phyloP scores from a whole-genome alignment of 2,329 filamentous ascomycete genomes.

The Alternaria arbusti region DNA sequence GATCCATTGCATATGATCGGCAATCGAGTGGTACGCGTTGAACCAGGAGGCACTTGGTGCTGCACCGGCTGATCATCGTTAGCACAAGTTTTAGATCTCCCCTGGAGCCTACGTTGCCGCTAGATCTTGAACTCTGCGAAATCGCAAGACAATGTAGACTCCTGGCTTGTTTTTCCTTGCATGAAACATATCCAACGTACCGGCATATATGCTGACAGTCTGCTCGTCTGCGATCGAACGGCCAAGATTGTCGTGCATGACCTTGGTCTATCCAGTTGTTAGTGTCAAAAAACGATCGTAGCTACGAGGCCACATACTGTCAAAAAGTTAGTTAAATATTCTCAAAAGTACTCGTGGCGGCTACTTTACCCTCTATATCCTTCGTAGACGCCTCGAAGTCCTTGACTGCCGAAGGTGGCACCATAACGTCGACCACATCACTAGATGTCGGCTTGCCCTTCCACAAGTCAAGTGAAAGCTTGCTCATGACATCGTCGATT shows the following conservation, averaged over 20 bases:
- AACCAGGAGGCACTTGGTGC: conserved; percentile 45
- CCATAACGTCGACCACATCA: conserved; percentile 45
- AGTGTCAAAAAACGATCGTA: neutral
- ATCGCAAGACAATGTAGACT: neutral
- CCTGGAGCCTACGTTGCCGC: too few species aligned
- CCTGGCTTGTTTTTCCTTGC: neutral
- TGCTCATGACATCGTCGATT: conserved; percentile 38
- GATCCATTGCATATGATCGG: conserved; percentile 44
- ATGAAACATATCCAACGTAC: conserved; percentile 23
- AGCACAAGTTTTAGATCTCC: conserved; percentile 15
- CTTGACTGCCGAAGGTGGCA: conserved; percentile 38
- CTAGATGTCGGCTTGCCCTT: conserved; percentile 42
- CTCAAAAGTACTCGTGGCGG: neutral
- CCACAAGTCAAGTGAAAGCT: conserved; percentile 42
- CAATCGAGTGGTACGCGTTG: conserved; percentile 45
- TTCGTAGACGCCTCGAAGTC: conserved; percentile 37
- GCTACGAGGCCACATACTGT: neutral
- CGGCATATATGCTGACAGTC: conserved; percentile 38
- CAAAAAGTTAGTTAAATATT: neutral
- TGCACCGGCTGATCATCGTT: conserved; percentile 30
- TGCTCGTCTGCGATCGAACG: conserved; percentile 43
- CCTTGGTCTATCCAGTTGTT: conserved; percentile 13
- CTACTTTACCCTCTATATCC: conserved; percentile 19
- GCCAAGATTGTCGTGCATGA: conserved; percentile 49
- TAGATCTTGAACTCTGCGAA: too few species aligned